Base-by-base conservation (phyloP, 106 monocot species). In the Dendrobium huoshanense region DNA sequence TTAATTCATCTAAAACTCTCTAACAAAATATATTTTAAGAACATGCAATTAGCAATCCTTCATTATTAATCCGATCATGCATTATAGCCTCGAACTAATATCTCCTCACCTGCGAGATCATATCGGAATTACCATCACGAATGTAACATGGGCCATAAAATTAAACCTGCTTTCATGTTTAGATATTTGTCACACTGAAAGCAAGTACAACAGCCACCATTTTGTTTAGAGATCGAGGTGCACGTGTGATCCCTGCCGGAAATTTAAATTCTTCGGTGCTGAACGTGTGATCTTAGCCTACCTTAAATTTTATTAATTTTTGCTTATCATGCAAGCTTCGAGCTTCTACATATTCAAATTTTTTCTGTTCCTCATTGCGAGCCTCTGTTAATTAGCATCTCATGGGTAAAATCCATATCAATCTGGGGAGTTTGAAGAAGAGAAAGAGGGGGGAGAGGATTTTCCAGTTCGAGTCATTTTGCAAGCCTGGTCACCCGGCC, bases 371-470 rank as follows among this genome's bases (percentile, higher is more conserved):
- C 25, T 65, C 7, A 0, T 37, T 70, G 15, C 2, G 33, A 70
- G 70, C 0, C 37, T 70, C 37, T 37, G 31, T 41, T 4, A n/a
- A 18, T 7, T 41, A 37, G 37, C 37, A 37, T 43, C 43, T 1
- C 74, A 83, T 85, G 85, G 64, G 44, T 41, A 87, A 73, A 88
- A 79, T 86, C 78, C 64, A 82, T 31, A 19, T 80, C 54, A 72
- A n/a, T 75, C 61, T 75, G 24, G 82, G 58, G 49, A 70, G 81
- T 16, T 82, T 79, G 24, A 80, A 59, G 80, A 94, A 88, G 94
- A 89, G 94, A 86, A 89, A 82, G 86, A 84, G 85, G 77, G 88
- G 89, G 47, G 92, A 89, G 80, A 84, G 82, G 78, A 18, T 88
- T 10, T 89, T 87, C 55, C 51, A 64, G 27, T 89, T 97, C n/a